Percentiles rank a stretch among this genome's conserved stretches.
These are phyloP conservation scores for Kockiozyma suomiensis DNA, from an alignment of 805 yeast genomes.

Conservation along the genomic window DNA sequence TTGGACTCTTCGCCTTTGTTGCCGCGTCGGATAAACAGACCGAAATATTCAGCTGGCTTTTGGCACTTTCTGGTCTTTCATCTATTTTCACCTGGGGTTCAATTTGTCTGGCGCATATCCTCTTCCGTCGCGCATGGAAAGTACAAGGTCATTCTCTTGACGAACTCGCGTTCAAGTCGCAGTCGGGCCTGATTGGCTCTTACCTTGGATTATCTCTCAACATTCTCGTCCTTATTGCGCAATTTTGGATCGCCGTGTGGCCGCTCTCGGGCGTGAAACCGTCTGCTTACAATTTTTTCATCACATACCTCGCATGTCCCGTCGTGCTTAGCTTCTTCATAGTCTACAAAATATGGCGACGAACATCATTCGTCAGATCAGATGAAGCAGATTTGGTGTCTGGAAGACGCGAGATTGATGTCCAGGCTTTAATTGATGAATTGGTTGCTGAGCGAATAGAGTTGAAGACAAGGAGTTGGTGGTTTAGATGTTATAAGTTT, in stretches of 20 bases:
- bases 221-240: conserved; percentile 65
- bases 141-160: conserved; percentile 68
- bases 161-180: conserved; percentile 69
- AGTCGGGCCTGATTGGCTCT: conserved; percentile 70
- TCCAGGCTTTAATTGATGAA: conserved; percentile 59
- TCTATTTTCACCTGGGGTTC: conserved; percentile 80
- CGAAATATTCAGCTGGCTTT: conserved; percentile 68
- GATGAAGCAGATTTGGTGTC: conserved; percentile 60
- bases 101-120: conserved; percentile 65
- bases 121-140: conserved; percentile 64
- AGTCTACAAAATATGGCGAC: conserved; percentile 54
- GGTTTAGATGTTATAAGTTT: conserved; percentile 55
- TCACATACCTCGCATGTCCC: conserved; percentile 55
- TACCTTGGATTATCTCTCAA: conserved; percentile 61
- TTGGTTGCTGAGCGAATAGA: conserved; percentile 58
- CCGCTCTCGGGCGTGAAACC: conserved; percentile 55
- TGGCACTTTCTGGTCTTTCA: conserved; percentile 73
- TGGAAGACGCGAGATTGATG: conserved; percentile 64
- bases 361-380: conserved; percentile 49
- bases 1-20: conserved; percentile 63
- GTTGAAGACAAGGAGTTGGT: conserved; percentile 50
- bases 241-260: conserved; percentile 80
- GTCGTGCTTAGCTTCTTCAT: conserved; percentile 50
- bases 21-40: conserved; percentile 58
- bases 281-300: conserved; percentile 51